Percentiles rank a stretch among this genome's conserved stretches.
These are phyloP conservation scores for Solanum dulcamara DNA, from an alignment of 257 asterid species.

Conservation along the genomic window DNA sequence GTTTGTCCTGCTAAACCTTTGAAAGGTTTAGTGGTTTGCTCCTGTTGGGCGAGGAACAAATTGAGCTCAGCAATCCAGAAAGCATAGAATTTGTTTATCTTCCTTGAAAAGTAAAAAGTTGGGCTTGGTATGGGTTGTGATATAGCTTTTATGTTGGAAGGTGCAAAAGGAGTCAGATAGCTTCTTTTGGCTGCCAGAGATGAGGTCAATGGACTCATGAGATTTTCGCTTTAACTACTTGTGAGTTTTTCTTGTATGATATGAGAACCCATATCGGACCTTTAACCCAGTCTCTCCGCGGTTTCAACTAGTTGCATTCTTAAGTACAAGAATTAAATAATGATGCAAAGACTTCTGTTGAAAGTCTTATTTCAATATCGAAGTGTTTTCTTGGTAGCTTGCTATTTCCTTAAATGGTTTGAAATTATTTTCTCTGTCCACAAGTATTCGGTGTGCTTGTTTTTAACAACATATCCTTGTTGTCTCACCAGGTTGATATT, in stretches of 20 bases:
- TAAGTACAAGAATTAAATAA: background rate
- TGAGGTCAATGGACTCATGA: background rate
- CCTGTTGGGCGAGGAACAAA: background rate
- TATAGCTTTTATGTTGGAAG: background rate
- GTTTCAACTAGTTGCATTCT: background rate
- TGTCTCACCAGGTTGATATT: constrained; percentile 61
- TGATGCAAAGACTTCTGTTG: background rate
- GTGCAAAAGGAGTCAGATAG: background rate
- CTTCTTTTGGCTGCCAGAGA: background rate
- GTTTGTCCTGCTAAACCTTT: background rate
- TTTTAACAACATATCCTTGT: background rate
- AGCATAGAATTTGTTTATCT: background rate
- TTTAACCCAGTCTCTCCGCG: background rate
- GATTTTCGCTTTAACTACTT: background rate
- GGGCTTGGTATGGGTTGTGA: background rate
- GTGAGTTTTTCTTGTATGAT: background rate
- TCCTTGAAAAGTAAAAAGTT: background rate
- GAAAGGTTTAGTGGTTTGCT: background rate
- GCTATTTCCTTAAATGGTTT: background rate
- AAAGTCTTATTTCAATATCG: background rate
- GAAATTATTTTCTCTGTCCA: background rate
- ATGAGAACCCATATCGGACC: background rate
- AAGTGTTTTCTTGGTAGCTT: background rate
- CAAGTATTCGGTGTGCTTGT: background rate
- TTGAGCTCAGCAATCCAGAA: background rate